Conservation (phyloP, 2,329 filamentous ascomycete species). For the Monosporascus sp. region DNA sequence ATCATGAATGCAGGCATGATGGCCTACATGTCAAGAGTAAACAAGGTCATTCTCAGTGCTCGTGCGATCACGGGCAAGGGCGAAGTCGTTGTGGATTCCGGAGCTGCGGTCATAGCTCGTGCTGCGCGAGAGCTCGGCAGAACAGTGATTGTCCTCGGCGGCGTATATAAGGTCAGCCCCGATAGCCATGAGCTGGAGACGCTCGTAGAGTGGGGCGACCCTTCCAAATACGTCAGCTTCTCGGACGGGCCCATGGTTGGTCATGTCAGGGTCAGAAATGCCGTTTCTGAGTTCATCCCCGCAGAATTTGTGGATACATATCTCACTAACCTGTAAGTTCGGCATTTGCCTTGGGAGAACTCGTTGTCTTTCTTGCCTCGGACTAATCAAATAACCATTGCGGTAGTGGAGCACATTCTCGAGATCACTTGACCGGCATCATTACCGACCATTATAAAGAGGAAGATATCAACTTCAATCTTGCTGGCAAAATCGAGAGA, state of each 20-base stretch:
- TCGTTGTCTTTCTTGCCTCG: slow-evolving; percentile 1
- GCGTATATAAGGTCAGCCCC: slow-evolving; percentile 90
- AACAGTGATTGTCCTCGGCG: slow-evolving; percentile 82
- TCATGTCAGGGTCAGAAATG: slow-evolving; percentile 70
- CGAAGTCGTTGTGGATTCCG: slow-evolving; percentile 75
- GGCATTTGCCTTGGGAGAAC: background rate
- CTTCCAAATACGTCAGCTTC: slow-evolving; percentile 69
- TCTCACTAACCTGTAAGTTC: slow-evolving; percentile 73
- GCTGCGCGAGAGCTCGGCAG: slow-evolving; percentile 78
- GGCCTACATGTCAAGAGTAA: slow-evolving; percentile 90
- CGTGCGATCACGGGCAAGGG: slow-evolving; percentile 86
- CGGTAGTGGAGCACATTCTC: slow-evolving; percentile 31
- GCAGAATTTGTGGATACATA: slow-evolving; percentile 73
- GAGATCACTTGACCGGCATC: slow-evolving; percentile 67
- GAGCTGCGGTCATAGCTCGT: slow-evolving; percentile 76
- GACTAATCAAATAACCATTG: slow-evolving; percentile 1
- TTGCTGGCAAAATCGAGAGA: slow-evolving; percentile 32
- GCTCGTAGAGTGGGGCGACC: slow-evolving; percentile 81
- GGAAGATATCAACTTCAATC: slow-evolving; percentile 62
- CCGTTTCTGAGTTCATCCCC: slow-evolving; percentile 76
- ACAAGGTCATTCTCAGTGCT: slow-evolving; percentile 89
- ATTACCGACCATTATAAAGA: slow-evolving; percentile 71
- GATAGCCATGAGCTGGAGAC: slow-evolving; percentile 78
- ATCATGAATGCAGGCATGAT: slow-evolving; percentile 82
- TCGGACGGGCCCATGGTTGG: slow-evolving; percentile 75